Base-by-base conservation (phyloP, 1,139 yeast genomes). In the Arxiozyma slooffiae region DNA sequence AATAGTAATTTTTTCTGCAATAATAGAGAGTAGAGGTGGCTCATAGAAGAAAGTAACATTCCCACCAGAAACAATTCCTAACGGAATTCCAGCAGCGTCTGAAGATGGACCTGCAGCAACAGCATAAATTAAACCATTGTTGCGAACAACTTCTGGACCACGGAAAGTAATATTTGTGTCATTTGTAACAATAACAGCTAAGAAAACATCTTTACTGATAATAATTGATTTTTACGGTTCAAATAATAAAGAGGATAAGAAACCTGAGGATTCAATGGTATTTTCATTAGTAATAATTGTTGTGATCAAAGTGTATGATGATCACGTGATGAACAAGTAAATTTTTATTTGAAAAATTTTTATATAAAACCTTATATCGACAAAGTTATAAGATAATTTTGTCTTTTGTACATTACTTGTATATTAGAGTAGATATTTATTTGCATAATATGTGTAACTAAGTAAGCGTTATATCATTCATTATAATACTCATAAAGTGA, bases 241-340 rank as follows among this genome's bases (percentile, higher is more conserved):
- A 42, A 60, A 54, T 38, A 63, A 54, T 20, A 62, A 47, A 37
- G 63, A 55, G 44, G 61, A 51, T 53, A 62, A 63, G 61, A 64
- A 63, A 40, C 66, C 61, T 40, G 63, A 53, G 38, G 61, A 51
- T 50, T 61, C 67, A 36, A 63, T 45, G 18, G 64, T 57, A 30
- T 55, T 55, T 34, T 51, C 52, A 50, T 56, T 56, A 26, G 63
- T 53, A 9, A 62, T 52, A 21, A n/a, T n/a, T n/a, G n/a, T n/a
- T n/a, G n/a, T n/a, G n/a, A n/a, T n/a, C n/a, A n/a, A n/a, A n/a
- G n/a, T n/a, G n/a, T n/a, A n/a, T n/a, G n/a, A n/a, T n/a, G n/a
- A n/a, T n/a, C n/a, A n/a, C n/a, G n/a, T n/a, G n/a, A n/a, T n/a
- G n/a, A n/a, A n/a, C n/a, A n/a, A n/a, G n/a, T n/a, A n/a, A n/a